Percentiles rank a stretch among this genome's conserved stretches.
phyloP scores from a whole-genome alignment of 2,329 filamentous ascomycete species.

The Paecilomyces niveus region DNA sequence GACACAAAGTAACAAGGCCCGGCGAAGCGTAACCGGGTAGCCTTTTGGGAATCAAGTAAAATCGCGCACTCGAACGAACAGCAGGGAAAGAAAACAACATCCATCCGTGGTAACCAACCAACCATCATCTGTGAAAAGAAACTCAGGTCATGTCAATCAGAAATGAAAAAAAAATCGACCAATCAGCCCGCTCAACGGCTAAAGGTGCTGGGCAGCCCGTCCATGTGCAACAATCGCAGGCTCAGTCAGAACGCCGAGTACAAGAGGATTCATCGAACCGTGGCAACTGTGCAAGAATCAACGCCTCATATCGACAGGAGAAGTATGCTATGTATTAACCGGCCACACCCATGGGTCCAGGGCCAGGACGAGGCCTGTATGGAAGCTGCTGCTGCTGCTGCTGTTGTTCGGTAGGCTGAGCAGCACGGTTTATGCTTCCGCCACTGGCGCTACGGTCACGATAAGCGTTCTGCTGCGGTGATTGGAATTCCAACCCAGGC shows the following conservation, averaged over 20 bases:
- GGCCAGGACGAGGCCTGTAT: conserved; percentile 29
- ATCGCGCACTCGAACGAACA: background rate
- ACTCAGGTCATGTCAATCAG: conserved; percentile 13
- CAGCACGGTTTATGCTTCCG: conserved; percentile 12
- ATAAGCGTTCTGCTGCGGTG: conserved; percentile 14
- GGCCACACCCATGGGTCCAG: conserved; percentile 34
- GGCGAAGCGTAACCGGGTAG: background rate
- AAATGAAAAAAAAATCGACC: conserved; percentile 20
- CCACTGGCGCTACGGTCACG: conserved; percentile 30
- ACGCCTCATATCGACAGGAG: conserved; percentile 5
- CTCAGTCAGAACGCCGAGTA: background rate
- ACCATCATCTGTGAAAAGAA: conserved; percentile 17
- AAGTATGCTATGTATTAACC: conserved; percentile 14
- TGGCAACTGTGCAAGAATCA: conserved; percentile 12
- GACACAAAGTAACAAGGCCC: background rate
- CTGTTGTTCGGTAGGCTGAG: conserved; percentile 23
- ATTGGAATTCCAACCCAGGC: conserved; percentile 18
- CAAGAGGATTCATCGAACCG: background rate
- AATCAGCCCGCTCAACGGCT: conserved; percentile 20
- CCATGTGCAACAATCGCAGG: conserved; percentile 9
- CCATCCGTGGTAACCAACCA: conserved; percentile 11
- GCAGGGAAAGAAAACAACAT: conserved; percentile 4
- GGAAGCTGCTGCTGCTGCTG: conserved; percentile 26
- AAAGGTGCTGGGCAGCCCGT: conserved; percentile 23
- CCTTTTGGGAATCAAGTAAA: background rate